Conservation (phyloP, 2,329 filamentous ascomycete species). For the Aspergillus neotritici region DNA sequence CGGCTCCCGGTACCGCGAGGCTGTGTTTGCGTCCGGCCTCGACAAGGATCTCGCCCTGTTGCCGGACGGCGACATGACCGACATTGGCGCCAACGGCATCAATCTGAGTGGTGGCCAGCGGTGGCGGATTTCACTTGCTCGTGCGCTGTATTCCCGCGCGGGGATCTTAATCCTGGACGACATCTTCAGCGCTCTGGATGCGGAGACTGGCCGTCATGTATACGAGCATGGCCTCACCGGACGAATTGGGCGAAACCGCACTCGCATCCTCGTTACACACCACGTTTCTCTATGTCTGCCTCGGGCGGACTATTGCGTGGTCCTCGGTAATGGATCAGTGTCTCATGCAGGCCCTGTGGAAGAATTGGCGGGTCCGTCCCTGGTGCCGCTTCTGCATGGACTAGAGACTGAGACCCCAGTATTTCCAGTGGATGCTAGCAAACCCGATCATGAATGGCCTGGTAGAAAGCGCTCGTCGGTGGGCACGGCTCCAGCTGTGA, state of each 20-base stretch:
- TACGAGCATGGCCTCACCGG: slow-evolving; percentile 71
- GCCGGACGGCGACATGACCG: slow-evolving; percentile 68
- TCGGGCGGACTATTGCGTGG: slow-evolving; percentile 66
- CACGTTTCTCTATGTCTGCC: slow-evolving; percentile 67
- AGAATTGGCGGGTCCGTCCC: slow-evolving; percentile 46
- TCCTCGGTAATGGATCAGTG: slow-evolving; percentile 63
- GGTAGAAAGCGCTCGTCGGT: slow-evolving; percentile 10
- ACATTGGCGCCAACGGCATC: slow-evolving; percentile 79
- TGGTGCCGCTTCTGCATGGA: slow-evolving; percentile 39
- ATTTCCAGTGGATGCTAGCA: slow-evolving; percentile 9
- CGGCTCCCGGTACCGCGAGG: slow-evolving; percentile 62
- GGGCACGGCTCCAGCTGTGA: slow-evolving; percentile 11
- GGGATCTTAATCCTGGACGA: slow-evolving; percentile 75
- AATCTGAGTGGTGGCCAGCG: slow-evolving; percentile 79
- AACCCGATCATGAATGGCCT: slow-evolving; percentile 8
- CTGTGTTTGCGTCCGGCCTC: slow-evolving; percentile 66
- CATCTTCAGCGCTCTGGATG: slow-evolving; percentile 75
- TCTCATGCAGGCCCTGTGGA: slow-evolving; percentile 59
- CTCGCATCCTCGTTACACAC: slow-evolving; percentile 74
- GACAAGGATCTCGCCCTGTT: slow-evolving; percentile 72
- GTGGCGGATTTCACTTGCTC: slow-evolving; percentile 73
- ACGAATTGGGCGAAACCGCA: slow-evolving; percentile 62
- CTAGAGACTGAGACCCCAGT: slow-evolving; percentile 42
- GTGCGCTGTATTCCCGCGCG: slow-evolving; percentile 73
- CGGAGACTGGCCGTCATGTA: slow-evolving; percentile 72